Evolutionary conservation across 805 yeast genomes (phyloP), one percentile per base, ranked within the genome.

Genomic region (Sporopachydermia quercuum): DNA sequence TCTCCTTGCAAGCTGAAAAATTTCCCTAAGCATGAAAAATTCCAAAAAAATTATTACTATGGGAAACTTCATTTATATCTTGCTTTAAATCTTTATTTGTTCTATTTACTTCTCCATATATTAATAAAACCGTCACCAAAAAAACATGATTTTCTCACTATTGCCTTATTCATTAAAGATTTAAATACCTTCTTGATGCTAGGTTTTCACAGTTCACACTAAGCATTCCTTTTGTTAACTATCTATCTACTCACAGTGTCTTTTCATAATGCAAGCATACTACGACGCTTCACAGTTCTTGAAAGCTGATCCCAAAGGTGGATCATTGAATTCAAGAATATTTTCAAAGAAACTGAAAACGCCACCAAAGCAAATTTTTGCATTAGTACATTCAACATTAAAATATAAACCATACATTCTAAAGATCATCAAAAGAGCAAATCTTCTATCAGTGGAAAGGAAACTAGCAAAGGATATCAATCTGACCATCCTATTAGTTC

Each of bases 291-390:
- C 62, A 37, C 61, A 60, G 52, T 67, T 67, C 42, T 39, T 67
- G n/a, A 47, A 49, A 1, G 41, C 46, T 1, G 55, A 61, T 33
- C 60, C 63, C 4, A 66, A 60, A 38, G 63, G 68, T 16, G 81
- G 81, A 1, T 72, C 81, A 1, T 50, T 76, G 37, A 74, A 70
- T 45, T 59, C 64, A 3, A 53, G 77, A 17, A 66, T 77, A 3
- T 68, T 75, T 50, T 70, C 65, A 35, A 69, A 61, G 43, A 65
- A 63, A 48, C 54, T 78, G 41, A 63, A 70, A 50, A 62, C 76
- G 0, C 74, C 85, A 43, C 94, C 96, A 1, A 83, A 81, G 50
- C 96, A 89, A 53, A 61, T 87, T 1, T 85, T 67, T 62, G 98
- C 96, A 0, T 61, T 89, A 18, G 85, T 86, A 16, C 66, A 76